Evolutionary conservation across 2,329 filamentous ascomycete genomes (phyloP).

Genomic region (Fusarium virguliforme): DNA sequence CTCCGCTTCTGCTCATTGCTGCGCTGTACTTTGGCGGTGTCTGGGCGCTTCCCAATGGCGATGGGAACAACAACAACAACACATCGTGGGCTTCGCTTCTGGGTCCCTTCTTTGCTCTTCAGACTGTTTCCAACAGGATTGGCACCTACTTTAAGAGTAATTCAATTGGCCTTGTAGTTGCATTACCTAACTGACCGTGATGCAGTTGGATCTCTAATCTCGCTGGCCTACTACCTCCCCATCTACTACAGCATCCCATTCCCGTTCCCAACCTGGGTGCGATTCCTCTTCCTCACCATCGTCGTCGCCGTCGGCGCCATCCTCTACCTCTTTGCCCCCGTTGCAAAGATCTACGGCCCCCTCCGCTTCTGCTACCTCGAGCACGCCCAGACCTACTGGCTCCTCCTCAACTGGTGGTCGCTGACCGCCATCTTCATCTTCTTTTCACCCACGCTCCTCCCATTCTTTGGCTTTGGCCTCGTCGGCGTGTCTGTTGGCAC

Average conservation of each 20-base stretch:
- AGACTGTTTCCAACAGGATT: conserved; percentile 23
- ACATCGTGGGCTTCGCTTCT: conserved; percentile 17
- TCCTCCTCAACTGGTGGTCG: conserved; percentile 37
- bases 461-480: conserved; percentile 21
- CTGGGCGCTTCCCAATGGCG: conserved; percentile 21
- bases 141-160: conserved; percentile 36
- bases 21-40: conserved; percentile 25
- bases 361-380: conserved; percentile 41
- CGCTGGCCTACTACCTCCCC: conserved; percentile 25
- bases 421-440: conserved; percentile 27
- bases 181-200: neutral
- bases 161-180: neutral
- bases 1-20: conserved; percentile 19
- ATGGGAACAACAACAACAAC: neutral
- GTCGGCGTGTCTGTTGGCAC: conserved; percentile 25
- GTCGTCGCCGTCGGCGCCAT: neutral
- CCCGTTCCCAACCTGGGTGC: conserved; percentile 26
- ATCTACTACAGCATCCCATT: conserved; percentile 33
- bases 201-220: conserved; percentile 29
- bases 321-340: conserved; percentile 28
- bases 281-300: conserved; percentile 19
- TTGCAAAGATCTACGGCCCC: conserved; percentile 30
- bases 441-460: conserved; percentile 23
- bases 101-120: conserved; percentile 22
- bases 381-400: conserved; percentile 39